Conservation (phyloP, 2,329 filamentous ascomycete species). For the Claviceps paspali region DNA sequence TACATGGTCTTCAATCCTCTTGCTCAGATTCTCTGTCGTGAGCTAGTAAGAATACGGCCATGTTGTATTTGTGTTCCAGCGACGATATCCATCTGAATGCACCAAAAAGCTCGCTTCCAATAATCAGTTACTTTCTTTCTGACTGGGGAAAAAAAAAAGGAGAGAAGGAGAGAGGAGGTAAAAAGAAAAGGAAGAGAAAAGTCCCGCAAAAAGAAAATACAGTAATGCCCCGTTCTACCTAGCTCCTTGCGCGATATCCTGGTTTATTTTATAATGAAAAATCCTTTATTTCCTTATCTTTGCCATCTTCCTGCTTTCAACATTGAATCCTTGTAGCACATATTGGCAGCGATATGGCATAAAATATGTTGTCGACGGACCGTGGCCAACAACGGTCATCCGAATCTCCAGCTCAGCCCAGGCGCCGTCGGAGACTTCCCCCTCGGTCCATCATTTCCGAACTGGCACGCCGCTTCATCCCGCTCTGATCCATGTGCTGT, state of each 20-base stretch:
- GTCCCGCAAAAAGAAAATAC: conserved; percentile 1
- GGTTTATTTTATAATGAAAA: background rate
- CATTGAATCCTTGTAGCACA: background rate
- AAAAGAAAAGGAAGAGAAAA: background rate
- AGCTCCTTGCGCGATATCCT: background rate
- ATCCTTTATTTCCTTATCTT: background rate
- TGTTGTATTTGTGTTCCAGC: too few species aligned
- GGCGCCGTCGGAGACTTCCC: conserved; percentile 25
- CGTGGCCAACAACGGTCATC: too few species aligned
- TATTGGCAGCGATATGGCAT: background rate
- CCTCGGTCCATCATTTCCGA: conserved; percentile 29
- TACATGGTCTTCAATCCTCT: background rate
- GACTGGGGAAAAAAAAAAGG: too few species aligned
- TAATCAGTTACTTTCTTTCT: too few species aligned
- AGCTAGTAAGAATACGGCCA: too few species aligned
- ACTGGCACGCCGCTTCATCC: conserved; percentile 38
- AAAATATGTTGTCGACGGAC: background rate
- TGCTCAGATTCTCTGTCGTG: too few species aligned
- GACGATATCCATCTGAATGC: too few species aligned
- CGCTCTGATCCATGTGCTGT: conserved; percentile 23
- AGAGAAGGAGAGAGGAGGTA: too few species aligned
- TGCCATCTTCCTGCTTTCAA: background rate
- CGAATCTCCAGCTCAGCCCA: conserved; percentile 8
- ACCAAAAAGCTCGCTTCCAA: too few species aligned
- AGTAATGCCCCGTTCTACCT: background rate